A percentile compares a stretch with the other conserved stretches of the same genome.
Evolutionary conservation across 169 alveolate species (phyloP).

Genomic region (Prorocentrum cordatum): DNA sequence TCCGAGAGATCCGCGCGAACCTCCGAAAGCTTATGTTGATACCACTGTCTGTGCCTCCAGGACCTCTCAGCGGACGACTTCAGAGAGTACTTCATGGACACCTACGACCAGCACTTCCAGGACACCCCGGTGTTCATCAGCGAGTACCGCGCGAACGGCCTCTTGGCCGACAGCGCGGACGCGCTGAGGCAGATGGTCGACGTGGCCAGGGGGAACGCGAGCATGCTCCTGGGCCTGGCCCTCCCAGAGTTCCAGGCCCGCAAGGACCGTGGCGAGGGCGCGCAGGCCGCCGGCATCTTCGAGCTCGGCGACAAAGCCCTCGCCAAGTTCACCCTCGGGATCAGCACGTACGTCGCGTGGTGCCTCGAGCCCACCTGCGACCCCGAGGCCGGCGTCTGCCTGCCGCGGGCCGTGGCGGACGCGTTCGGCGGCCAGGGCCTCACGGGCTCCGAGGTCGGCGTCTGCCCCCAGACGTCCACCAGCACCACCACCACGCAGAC

Average conservation of each 20-base stretch:
- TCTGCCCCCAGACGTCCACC: no score
- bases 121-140: not conserved
- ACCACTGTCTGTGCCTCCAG: not conserved
- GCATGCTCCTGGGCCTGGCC: not conserved
- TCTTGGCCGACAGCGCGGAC: not conserved
- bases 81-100: not conserved
- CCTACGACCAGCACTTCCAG: not conserved
- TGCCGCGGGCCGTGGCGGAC: not conserved
- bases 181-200: not conserved
- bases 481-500: no score
- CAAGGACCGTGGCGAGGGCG: not conserved
- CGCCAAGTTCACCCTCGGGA: not conserved
- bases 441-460: no score
- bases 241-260: not conserved
- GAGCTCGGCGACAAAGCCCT: not conserved
- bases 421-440: not conserved
- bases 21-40: no score
- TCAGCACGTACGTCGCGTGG: not conserved
- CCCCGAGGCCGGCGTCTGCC: not conserved
- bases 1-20: no score
- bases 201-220: not conserved
- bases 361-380: not conserved
- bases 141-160: not conserved
- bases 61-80: not conserved
- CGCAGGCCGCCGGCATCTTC: not conserved